These are phyloP conservation scores for Lithospermum erythrorhizon DNA, from an alignment of 257 asterid species.

Conservation along the genomic window DNA sequence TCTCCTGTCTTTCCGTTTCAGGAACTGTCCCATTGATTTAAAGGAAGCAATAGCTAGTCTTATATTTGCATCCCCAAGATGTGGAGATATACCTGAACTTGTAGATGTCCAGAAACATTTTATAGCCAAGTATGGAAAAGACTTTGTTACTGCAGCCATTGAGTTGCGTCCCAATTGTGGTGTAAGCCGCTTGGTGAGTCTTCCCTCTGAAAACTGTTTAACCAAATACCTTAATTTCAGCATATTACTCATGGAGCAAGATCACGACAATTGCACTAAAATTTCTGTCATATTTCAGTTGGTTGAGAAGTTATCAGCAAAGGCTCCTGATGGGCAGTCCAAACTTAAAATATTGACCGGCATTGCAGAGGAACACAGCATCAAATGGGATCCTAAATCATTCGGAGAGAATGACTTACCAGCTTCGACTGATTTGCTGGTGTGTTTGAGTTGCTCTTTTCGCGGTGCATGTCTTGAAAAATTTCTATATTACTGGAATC, in stretches of 20 bases:
- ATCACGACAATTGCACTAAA: not conserved
- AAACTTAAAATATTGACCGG: constrained; percentile 49
- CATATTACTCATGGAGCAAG: not conserved
- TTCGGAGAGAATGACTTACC: constrained; percentile 33
- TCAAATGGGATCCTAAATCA: constrained; percentile 68
- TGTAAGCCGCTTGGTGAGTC: constrained; percentile 81
- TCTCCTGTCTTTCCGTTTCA: constrained; percentile 20
- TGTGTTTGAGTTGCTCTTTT: constrained; percentile 22
- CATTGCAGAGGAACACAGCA: constrained; percentile 73
- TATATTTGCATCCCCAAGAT: constrained; percentile 84
- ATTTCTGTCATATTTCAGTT: constrained; percentile 37
- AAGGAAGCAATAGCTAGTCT: constrained; percentile 91
- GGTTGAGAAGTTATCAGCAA: constrained; percentile 82
- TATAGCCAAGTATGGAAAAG: constrained; percentile 82
- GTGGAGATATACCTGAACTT: constrained; percentile 95
- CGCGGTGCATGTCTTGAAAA: not conserved
- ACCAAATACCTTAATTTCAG: not conserved
- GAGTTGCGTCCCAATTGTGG: constrained; percentile 93
- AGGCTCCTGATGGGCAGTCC: constrained; percentile 71
- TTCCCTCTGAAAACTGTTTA: constrained; percentile 3
- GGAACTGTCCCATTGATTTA: constrained; percentile 89
- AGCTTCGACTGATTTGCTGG: constrained; percentile 51
- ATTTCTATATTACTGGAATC: constrained; percentile 1
- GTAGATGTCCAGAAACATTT: constrained; percentile 64
- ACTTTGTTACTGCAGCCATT: constrained; percentile 61